A percentile compares a stretch with the other conserved stretches of the same genome.
Conservation (phyloP, 2,329 filamentous ascomycete species). For the Beauveria australis region DNA sequence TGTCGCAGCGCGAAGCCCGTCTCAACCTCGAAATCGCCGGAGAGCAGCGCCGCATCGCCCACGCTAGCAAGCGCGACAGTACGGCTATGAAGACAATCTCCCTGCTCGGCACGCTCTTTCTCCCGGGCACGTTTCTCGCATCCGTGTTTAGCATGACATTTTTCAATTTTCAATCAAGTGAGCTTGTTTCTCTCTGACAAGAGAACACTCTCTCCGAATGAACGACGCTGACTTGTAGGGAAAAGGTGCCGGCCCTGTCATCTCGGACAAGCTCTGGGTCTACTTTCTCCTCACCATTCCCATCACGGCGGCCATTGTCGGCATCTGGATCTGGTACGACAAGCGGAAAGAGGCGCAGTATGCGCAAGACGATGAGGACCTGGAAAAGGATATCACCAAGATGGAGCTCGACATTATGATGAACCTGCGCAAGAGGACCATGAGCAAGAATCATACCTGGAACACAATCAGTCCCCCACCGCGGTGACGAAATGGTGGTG, state of each 20-base stretch:
- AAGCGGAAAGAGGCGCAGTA: conserved; percentile 40
- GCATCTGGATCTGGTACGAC: conserved; percentile 48
- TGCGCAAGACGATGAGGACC: conserved; percentile 39
- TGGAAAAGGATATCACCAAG: conserved; percentile 45
- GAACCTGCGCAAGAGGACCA: conserved; percentile 46
- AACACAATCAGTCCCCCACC: conserved; percentile 30
- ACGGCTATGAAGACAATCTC: conserved; percentile 59
- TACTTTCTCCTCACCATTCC: conserved; percentile 56
- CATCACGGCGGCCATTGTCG: conserved; percentile 46
- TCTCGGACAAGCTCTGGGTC: conserved; percentile 50
- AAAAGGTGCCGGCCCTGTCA: conserved; percentile 28
- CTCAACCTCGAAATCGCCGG: conserved; percentile 56
- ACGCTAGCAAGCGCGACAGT: conserved; percentile 53
- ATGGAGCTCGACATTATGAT: conserved; percentile 52
- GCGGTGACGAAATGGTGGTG: not conserved
- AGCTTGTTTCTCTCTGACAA: conserved; percentile 11
- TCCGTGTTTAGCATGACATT: conserved; percentile 61
- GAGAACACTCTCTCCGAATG: not conserved
- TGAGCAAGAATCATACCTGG: conserved; percentile 49
- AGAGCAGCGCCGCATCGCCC: conserved; percentile 50
- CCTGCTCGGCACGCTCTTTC: conserved; percentile 53
- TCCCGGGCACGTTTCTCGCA: conserved; percentile 54
- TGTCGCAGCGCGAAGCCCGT: conserved; percentile 56
- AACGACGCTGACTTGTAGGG: not conserved
- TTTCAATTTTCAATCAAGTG: conserved; percentile 50